Base-by-base conservation (phyloP, 768 basidiomycete genomes). In the Mrakia blollopis region DNA sequence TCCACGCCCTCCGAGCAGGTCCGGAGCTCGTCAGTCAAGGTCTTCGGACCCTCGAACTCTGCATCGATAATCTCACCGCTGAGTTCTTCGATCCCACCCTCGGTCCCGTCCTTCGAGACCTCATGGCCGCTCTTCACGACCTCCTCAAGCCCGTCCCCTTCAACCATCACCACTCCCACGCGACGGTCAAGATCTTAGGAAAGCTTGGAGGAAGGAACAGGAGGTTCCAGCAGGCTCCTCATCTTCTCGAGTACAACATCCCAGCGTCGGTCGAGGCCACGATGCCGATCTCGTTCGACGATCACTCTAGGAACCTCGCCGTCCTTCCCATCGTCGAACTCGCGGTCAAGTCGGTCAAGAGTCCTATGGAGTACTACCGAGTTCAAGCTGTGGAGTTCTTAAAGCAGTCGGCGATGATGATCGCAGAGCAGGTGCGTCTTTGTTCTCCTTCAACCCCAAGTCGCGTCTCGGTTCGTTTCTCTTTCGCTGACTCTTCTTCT, bases 11-110 rank as follows among this genome's bases (percentile, higher is more conserved):
- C 72, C 89, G 91, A 71, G 94, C 94, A 52, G 89, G 88, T 54
- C 88, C 90, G 9, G 97, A 99, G 73, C 89, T 97, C 65, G 91
- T 98, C 73, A 91, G 93, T 32, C 97, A 99, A 85, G 97, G 97
- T 63, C 86, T 99, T 35, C 89, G 97, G 9, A 99, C 97, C 0
- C 88, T 99, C 77, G 97, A 99, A 83, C 87, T 99, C n/a, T 98
- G 96, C 85, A 96, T 98, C 81, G 97, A 99, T 85, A 99, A 98
- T 82, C 88, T 99, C 37, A 97, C 94, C 0, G 93, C 94, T 2
- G 97, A 98, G 84, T 98, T 98, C 86, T 87, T 99, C 39, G 96
- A 98, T 81, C 97, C 97, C 4, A 95, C 94, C 2, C 88, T 98
- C 79, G 92, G 90, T 79, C 93, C 92, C 0, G 94, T 98, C 62